Conservation (phyloP, 2,329 filamentous ascomycete species). For the Epichloe aotearoae region DNA sequence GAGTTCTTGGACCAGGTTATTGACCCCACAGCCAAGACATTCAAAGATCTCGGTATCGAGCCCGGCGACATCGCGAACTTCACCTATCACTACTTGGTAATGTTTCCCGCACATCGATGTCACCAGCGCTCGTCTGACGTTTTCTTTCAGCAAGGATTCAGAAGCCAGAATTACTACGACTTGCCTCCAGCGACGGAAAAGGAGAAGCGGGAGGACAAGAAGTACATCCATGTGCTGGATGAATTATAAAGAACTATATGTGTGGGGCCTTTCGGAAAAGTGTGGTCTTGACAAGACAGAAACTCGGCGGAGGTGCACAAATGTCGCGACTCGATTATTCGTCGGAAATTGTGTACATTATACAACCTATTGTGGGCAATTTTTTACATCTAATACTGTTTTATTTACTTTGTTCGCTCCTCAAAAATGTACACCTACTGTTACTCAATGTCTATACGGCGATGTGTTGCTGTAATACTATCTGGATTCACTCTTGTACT, state of each 20-base stretch:
- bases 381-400: not conserved
- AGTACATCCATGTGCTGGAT: constrained; percentile 89
- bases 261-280: not conserved
- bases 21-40: constrained; percentile 84
- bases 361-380: not conserved
- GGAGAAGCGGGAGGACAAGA: constrained; percentile 89
- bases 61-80: constrained; percentile 74
- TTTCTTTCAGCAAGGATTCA: constrained; percentile 63
- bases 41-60: constrained; percentile 84
- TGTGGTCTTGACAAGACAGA: not conserved
- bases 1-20: constrained; percentile 91
- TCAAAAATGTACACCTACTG: too few relatives aligned
- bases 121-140: constrained; percentile 16
- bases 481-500: too few relatives aligned
- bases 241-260: constrained; percentile 47
- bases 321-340: not conserved
- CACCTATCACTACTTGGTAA: constrained; percentile 88
- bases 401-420: not conserved
- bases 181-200: constrained; percentile 87
- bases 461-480: too few relatives aligned
- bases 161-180: constrained; percentile 80
- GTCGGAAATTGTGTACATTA: constrained; percentile 1
- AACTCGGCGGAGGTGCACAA: not conserved
- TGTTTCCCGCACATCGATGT: constrained; percentile 19
- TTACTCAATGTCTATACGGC: too few relatives aligned